phyloP scores from a whole-genome alignment of 345 rosid species.

The Luvunga scandens region DNA sequence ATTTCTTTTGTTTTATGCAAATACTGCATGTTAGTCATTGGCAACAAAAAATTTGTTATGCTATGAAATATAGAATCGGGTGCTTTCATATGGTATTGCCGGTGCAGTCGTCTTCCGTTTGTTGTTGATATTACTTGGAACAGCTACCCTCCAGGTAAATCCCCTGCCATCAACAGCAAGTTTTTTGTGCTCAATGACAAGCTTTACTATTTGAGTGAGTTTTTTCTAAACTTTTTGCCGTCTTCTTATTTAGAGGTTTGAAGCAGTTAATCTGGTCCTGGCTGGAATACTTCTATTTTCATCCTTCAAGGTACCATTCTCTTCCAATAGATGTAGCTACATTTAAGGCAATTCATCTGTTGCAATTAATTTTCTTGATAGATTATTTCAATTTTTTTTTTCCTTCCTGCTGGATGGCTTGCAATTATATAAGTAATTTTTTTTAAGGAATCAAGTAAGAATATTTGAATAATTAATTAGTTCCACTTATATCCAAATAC shows the following conservation, averaged over 20 bases:
- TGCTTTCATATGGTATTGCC: conserved; percentile 87
- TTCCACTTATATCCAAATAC: no score
- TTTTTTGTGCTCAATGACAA: neutral
- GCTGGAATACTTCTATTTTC: conserved; percentile 83
- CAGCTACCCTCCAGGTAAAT: conserved; percentile 90
- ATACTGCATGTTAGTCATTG: conserved; percentile 4
- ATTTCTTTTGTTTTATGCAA: neutral
- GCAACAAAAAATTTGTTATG: conserved; percentile 16
- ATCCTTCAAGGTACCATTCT: conserved; percentile 68
- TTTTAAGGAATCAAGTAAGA: neutral
- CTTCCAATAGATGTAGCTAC: conserved; percentile 6
- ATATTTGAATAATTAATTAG: neutral
- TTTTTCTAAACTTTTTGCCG: conserved; percentile 12
- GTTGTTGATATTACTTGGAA: conserved; percentile 72
- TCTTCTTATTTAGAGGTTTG: conserved; percentile 60
- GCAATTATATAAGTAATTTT: neutral
- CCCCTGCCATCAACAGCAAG: neutral
- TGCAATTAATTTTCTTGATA: neutral
- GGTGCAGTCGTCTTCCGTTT: conserved; percentile 86
- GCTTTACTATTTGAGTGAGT: conserved; percentile 3
- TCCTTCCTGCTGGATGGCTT: neutral
- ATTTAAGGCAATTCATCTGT: conserved; percentile 1
- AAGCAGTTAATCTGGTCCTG: conserved; percentile 74
- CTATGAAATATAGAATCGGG: conserved; percentile 57
- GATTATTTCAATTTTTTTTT: neutral